A percentile compares a stretch with the other conserved stretches of the same genome.
Conservation (phyloP, 352 stramenopile species). For the Phytophthora constricta region DNA sequence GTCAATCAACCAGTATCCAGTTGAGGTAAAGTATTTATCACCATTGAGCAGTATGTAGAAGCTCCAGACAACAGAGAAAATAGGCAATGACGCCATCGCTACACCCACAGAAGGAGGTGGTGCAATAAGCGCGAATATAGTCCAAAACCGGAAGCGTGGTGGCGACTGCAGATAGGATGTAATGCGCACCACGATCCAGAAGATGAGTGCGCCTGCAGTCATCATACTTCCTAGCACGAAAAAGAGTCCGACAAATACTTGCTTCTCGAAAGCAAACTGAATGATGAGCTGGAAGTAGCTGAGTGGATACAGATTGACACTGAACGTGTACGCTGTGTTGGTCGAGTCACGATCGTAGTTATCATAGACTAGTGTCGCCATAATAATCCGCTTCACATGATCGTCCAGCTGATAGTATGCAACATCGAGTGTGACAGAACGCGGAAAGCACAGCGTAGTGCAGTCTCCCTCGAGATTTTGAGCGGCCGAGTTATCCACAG, state of each 20-base stretch:
- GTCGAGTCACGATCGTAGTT: conserved; percentile 93
- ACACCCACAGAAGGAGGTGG: conserved; percentile 89
- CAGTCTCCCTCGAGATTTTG: conserved; percentile 87
- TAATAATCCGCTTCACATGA: conserved; percentile 94
- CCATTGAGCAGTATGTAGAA: conserved; percentile 81
- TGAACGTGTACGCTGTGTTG: conserved; percentile 91
- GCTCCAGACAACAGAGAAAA: conserved; percentile 68
- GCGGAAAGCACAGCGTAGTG: conserved; percentile 92
- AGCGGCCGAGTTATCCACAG: conserved; percentile 86
- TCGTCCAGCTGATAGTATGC: conserved; percentile 94
- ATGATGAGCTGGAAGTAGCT: conserved; percentile 96
- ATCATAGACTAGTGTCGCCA: conserved; percentile 87
- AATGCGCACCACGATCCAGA: conserved; percentile 92
- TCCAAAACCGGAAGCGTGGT: conserved; percentile 92
- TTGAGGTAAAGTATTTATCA: conserved; percentile 48
- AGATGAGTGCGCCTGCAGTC: conserved; percentile 79
- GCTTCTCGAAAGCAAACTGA: conserved; percentile 95
- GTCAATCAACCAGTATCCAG: conserved; percentile 82
- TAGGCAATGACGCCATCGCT: conserved; percentile 88
- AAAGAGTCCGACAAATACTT: conserved; percentile 96
- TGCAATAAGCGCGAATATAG: conserved; percentile 92
- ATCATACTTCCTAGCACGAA: conserved; percentile 91
- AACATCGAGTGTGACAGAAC: conserved; percentile 93
- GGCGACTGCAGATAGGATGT: conserved; percentile 93
- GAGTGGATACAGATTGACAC: conserved; percentile 92